Evolutionary conservation across 495 filamentous ascomycete species (phyloP).

Genomic region (Hypoxylon rickii): DNA sequence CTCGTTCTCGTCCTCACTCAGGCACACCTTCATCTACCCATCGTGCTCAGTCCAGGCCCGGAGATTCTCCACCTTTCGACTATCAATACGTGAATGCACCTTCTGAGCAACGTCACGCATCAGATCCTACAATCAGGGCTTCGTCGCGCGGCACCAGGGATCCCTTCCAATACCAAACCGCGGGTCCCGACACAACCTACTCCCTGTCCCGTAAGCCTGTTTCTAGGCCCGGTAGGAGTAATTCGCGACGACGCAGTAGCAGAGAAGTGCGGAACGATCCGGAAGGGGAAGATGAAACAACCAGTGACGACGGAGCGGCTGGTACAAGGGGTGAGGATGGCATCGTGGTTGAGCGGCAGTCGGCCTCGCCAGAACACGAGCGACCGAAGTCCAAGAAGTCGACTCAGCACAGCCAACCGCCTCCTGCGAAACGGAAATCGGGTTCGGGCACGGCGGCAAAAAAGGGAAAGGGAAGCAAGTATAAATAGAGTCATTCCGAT

Average conservation of each 20-base stretch:
- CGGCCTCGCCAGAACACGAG: constrained; percentile 33
- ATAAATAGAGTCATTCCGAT: constrained; percentile 1
- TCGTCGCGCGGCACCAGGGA: constrained; percentile 30
- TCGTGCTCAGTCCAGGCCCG: constrained; percentile 19
- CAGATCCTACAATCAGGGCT: constrained; percentile 38
- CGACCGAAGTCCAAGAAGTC: constrained; percentile 36
- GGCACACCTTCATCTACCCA: constrained; percentile 36
- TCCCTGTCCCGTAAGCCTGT: constrained; percentile 9
- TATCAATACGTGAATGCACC: constrained; percentile 47
- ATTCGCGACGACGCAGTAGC: constrained; percentile 14
- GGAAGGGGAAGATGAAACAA: constrained; percentile 31
- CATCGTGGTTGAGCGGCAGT: constrained; percentile 24
- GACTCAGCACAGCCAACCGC: constrained; percentile 18
- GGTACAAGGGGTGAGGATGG: constrained; percentile 18
- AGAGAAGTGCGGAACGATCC: constrained; percentile 25
- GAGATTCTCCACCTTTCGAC: constrained; percentile 46
- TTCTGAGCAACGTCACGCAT: constrained; percentile 39
- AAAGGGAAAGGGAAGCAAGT: constrained; percentile 29
- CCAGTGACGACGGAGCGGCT: constrained; percentile 24
- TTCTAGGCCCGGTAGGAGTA: constrained; percentile 22
- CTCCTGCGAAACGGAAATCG: constrained; percentile 37
- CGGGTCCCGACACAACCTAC: constrained; percentile 38
- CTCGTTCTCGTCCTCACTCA: constrained; percentile 39
- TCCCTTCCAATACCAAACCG: constrained; percentile 50
- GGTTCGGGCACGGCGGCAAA: constrained; percentile 26